Evolutionary conservation across 129 eudicot genomes (phyloP), one percentile per base, ranked within the genome.

Genomic region (Flaveria robusta): DNA sequence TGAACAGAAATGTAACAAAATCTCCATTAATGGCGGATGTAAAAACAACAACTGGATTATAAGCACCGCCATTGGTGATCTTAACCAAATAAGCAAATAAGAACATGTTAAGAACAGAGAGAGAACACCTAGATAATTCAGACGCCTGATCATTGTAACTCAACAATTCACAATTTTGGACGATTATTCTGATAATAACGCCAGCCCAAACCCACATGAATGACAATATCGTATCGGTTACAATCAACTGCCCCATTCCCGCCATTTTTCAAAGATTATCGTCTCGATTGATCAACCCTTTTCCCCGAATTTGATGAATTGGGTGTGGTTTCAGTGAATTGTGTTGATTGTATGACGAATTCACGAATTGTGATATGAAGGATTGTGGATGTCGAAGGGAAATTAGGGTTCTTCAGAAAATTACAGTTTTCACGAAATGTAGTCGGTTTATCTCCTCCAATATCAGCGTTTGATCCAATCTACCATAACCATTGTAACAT

Each of bases 131-230:
- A 10, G 87, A 12, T 13, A 85, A 47, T 79, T 93, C 98, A 49
- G 83, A 87, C 42, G 74, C 75, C 50, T 66, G 37, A 26, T 72
- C 79, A 43, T 77, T 66, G 34, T 76, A 16, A 14, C 78, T 83
- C 18, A 81, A 78, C 6, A 87, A 94, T 79, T 86, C 55, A 58
- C 76, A 45, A 54, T 50, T 24, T 75, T 68, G 78, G 1, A 84
- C 85, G 11, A 90, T 70, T 7, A 81, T 62, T 83, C 87, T 93
- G 66, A 87, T 58, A 14, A 79, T 51, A 42, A 83, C 83, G 81
- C 96, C 71, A 9, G 97, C 83, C 90, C 91, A 93, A 31, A 88
- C 92, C 96, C 97, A 93, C 91, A 88, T 87, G 64, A 87, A 83
- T 0, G 98, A 90, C 68, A 93, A 76, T 34, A 72, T 67, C 83